Base-by-base conservation (phyloP, 1,284 basidiomycete species). In the Moniliella sp. region DNA sequence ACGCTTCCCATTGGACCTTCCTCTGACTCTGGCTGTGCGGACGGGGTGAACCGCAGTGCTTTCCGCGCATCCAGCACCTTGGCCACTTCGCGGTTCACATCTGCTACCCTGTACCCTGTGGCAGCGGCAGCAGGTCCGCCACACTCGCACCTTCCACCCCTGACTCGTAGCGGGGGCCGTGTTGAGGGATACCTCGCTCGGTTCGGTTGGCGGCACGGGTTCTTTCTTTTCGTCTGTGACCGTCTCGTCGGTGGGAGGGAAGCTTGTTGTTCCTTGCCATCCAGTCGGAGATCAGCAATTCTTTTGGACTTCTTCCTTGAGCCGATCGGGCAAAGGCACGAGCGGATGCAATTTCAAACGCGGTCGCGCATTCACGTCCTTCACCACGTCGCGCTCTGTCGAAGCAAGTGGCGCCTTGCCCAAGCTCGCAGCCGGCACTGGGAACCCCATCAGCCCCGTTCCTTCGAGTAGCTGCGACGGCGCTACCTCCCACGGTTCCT, bases 21-120 rank as follows among this genome's bases (percentile, higher is more conserved):
- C 30, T 48, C 46, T 13, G n/a, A n/a, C n/a, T n/a, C n/a, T n/a
- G n/a, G n/a, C n/a, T n/a, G n/a, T n/a, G n/a, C n/a, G n/a, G n/a
- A n/a, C n/a, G n/a, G n/a, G n/a, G 52, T 49, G 28, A 59, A 46
- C 14, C 48, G 41, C 27, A 59, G 42, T 29, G 50, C 44, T 31
- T 55, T 57, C 13, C 56, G 67, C 17, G 77, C 76, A 63, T 99
- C 91, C 27, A 80, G 71, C 13, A 97, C 74, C 36, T 71, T 73
- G 54, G 78, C 78, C 1, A 94, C 81, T 61, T 97, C 91, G 31
- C 86, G 69, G 56, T 79, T 76, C 15, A 97, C 72, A 56, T 99
- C 91, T 2, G 78, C 66, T 1, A 75, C 76, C 47, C 77, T 76
- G 65, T 93, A 93, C 1, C 72, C 68, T 1, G 74, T 68, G 0